Percentiles rank a stretch among this genome's conserved stretches.
phyloP scores from a whole-genome alignment of 306 rosid species.

The Prunus mongolica region DNA sequence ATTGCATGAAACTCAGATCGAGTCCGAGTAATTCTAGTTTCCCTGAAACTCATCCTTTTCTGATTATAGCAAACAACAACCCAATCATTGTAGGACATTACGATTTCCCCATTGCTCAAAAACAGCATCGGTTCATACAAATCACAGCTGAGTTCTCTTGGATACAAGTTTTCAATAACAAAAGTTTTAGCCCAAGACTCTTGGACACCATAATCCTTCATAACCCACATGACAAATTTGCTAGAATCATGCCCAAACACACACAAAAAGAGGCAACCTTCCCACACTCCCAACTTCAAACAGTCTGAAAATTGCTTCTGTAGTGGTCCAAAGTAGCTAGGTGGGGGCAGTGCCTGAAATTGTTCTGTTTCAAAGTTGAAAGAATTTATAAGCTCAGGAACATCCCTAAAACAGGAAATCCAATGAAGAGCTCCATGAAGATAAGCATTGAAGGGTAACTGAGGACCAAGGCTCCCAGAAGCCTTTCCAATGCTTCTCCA shows the following conservation, averaged over 20 bases:
- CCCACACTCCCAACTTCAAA: constrained; percentile 10
- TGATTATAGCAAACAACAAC: background rate
- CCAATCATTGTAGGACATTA: constrained; percentile 3
- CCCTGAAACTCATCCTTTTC: background rate
- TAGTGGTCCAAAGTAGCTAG: background rate
- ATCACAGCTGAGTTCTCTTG: background rate
- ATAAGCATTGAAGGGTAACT: constrained; percentile 5
- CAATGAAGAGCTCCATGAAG: constrained; percentile 14
- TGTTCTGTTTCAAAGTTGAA: constrained; percentile 13
- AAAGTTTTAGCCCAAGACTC: constrained; percentile 17
- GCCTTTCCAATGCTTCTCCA: constrained; percentile 14
- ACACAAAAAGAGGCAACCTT: constrained; percentile 8
- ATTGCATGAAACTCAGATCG: background rate
- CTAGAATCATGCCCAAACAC: constrained; percentile 2
- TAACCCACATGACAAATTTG: constrained; percentile 13
- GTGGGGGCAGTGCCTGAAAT: background rate
- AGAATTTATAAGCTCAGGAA: background rate
- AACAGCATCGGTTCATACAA: constrained; percentile 11
- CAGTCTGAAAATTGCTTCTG: background rate
- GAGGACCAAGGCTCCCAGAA: background rate
- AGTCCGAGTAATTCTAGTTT: background rate
- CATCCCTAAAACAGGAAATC: background rate
- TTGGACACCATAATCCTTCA: constrained; percentile 19
- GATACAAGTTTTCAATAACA: constrained; percentile 9
- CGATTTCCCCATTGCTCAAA: constrained; percentile 19